phyloP scores from a whole-genome alignment of 768 basidiomycete genomes.

The Calocybe gangraenosa region DNA sequence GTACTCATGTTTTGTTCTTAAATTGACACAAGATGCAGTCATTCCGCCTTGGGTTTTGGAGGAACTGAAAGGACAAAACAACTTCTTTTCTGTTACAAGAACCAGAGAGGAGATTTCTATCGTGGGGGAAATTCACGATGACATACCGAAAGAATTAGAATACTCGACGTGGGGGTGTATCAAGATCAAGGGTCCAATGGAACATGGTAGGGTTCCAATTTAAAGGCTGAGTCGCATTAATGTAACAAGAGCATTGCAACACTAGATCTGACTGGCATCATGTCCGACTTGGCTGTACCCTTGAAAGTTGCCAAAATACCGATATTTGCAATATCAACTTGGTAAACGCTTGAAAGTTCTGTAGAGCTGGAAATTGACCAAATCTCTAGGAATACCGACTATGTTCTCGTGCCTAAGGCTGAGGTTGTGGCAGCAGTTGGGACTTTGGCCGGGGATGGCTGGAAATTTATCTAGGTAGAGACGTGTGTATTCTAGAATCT shows the following conservation, averaged over 20 bases:
- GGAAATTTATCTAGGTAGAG: conserved; percentile 35
- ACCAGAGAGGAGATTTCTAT: conserved; percentile 61
- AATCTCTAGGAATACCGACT: conserved; percentile 58
- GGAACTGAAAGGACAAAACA: conserved; percentile 20
- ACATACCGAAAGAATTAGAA: conserved; percentile 31
- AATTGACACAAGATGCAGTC: conserved; percentile 33
- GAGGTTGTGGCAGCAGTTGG: conserved; percentile 36
- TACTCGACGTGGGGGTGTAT: conserved; percentile 53
- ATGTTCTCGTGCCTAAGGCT: conserved; percentile 49
- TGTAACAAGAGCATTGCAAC: neutral
- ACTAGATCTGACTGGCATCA: conserved; percentile 52
- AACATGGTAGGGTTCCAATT: conserved; percentile 43
- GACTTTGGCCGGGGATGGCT: conserved; percentile 46
- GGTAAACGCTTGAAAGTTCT: conserved; percentile 29
- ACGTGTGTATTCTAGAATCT: neutral
- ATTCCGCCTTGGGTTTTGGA: conserved; percentile 32
- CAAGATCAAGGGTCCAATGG: conserved; percentile 64
- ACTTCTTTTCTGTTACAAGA: conserved; percentile 52
- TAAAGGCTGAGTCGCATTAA: neutral
- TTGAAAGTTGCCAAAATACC: conserved; percentile 47
- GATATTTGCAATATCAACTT: conserved; percentile 62
- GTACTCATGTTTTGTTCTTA: conserved; percentile 19
- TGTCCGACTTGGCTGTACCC: conserved; percentile 50
- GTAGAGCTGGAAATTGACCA: conserved; percentile 2
- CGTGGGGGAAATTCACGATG: conserved; percentile 39